Evolutionary conservation across 148 eudicot species (phyloP), one percentile per base, ranked within the genome.

Genomic region (Fagopyrum tataricum): DNA sequence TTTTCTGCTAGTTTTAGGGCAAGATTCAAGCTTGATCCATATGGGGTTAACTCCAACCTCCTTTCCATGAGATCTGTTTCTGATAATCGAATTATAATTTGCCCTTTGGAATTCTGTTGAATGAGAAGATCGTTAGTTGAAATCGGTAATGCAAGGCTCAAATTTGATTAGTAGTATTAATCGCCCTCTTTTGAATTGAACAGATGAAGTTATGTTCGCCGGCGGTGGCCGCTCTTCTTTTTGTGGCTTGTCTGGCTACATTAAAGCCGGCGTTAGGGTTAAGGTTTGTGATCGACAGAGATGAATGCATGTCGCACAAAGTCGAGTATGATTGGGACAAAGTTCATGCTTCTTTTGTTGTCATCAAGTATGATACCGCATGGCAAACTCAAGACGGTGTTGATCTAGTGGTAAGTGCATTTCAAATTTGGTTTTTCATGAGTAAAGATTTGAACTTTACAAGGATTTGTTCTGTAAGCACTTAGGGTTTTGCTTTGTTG

Each of bases 221-320:
- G 11, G 56, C 67, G 39, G 73, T 66, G 41, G 17, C 72, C 14
- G 72, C 74, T 74, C 51, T 74, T 70, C 17, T 83, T 71, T 72
- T 80, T 14, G 76, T 88, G 73, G 73, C 76, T 41, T 44, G 76
- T 74, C 77, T 90, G 56, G 83, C 75, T 67, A 81, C 78, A 59
- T 49, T 80, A 62, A 82, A 84, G 77, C 85, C 47, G 72, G 82
- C 80, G 62, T 80, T 77, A 44, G 90, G 96, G 58, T 86, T 94
- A 41, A 84, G 98, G 80, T 83, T 94, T 79, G 93, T 89, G 74
- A 84, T 94, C 24, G 98, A 94, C 42, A 87, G 96, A 73, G 96
- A 88, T 70, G 98, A 94, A 80, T 94, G 98, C 66, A 85, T 86
- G 76, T 87, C 98, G 14, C 98, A 91, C 76, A 88, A 91, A 42